Evolutionary conservation across 345 rosid species (phyloP).

Genomic region (Corchorus olitorius): DNA sequence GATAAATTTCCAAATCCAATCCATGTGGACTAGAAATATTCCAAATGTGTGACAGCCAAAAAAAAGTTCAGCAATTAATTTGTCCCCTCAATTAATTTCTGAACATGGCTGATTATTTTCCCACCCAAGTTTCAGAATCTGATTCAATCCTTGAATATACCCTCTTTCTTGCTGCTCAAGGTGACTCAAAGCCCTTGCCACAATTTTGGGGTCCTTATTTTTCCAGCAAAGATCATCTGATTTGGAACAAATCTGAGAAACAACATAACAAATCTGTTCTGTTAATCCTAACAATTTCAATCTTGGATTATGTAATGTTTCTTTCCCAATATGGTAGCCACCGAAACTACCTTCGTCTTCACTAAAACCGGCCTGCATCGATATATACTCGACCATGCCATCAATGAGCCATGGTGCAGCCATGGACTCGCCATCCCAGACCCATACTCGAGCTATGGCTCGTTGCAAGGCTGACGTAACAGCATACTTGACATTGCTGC

Average conservation of each 20-base stretch:
- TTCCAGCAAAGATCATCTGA: neutral
- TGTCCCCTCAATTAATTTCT: neutral
- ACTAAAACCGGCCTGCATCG: constrained; percentile 30
- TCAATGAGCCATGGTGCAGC: constrained; percentile 49
- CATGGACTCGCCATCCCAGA: constrained; percentile 43
- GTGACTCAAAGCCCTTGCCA: constrained; percentile 35
- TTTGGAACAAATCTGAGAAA: constrained; percentile 13
- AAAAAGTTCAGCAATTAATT: neutral
- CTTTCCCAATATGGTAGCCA: neutral
- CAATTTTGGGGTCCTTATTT: constrained; percentile 5
- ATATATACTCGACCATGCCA: constrained; percentile 53
- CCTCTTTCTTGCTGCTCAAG: constrained; percentile 42
- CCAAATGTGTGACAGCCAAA: neutral
- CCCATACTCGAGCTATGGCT: constrained; percentile 57
- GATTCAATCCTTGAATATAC: constrained; percentile 55
- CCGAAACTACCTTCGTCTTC: neutral
- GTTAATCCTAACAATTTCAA: constrained; percentile 13
- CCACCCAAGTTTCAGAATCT: constrained; percentile 41
- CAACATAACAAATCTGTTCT: neutral
- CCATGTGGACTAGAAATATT: neutral
- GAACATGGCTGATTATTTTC: constrained; percentile 15
- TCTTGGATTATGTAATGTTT: neutral
- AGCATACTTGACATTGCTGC: constrained; percentile 13
- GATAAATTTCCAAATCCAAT: too few relatives aligned
- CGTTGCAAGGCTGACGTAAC: constrained; percentile 36